Evolutionary conservation across 495 filamentous ascomycete species (phyloP).

Genomic region (Zalerion maritima): DNA sequence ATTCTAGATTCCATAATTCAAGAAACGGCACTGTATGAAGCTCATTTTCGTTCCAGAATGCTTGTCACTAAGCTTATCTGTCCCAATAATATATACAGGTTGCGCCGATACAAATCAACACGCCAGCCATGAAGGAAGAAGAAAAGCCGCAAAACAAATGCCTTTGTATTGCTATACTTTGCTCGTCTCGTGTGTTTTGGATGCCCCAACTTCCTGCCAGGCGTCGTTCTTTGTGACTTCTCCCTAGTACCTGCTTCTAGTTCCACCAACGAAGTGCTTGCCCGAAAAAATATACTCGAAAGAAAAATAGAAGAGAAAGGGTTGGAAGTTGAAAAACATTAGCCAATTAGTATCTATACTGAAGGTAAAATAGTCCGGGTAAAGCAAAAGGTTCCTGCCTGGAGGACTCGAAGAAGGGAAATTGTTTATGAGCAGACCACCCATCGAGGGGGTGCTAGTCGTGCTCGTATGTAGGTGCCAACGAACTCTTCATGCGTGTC

Average conservation of each 20-base stretch:
- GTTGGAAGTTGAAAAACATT: neutral
- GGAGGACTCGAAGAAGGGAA: conserved; percentile 1
- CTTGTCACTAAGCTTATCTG: too few species aligned
- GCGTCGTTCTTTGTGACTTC: conserved; percentile 9
- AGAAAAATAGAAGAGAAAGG: conserved; percentile 5
- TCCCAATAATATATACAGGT: too few species aligned
- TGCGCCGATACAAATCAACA: too few species aligned
- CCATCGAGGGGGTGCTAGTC: conserved; percentile 5
- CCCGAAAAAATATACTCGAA: conserved; percentile 11
- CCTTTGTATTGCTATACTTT: conserved; percentile 3
- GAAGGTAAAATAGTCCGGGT: too few species aligned
- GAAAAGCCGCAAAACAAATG: conserved; percentile 2
- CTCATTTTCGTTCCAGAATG: too few species aligned
- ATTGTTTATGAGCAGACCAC: conserved; percentile 4
- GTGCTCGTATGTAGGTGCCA: conserved; percentile 35
- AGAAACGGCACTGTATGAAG: too few species aligned
- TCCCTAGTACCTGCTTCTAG: conserved; percentile 4
- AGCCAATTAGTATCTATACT: neutral
- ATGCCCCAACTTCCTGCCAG: conserved; percentile 8
- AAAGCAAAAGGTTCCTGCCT: too few species aligned
- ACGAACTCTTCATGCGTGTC: conserved; percentile 48
- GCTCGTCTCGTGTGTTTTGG: conserved; percentile 3
- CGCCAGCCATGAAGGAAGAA: conserved; percentile 2
- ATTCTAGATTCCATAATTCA: conserved; percentile 3
- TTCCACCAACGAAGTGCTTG: conserved; percentile 5